Percentiles rank a stretch among this genome's conserved stretches.
Conservation (phyloP, 306 rosid genomes). For the Ochetophila trinervis region DNA sequence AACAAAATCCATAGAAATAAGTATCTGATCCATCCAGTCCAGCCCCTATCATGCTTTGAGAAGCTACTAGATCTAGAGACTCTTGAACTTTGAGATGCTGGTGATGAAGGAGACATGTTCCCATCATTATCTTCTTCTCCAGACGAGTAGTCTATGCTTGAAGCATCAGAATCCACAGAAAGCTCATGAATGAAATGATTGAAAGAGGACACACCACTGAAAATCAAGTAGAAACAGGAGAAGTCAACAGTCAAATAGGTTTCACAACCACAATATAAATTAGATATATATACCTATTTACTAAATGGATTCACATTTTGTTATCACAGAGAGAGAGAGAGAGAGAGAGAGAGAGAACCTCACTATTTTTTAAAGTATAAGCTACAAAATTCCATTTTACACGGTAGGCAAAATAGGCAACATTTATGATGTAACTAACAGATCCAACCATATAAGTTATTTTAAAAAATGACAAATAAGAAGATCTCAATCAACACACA, state of each 20-base stretch:
- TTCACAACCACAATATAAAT: too few relatives aligned
- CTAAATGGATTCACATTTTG: background rate
- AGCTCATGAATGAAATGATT: conserved; percentile 79
- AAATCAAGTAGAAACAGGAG: conserved; percentile 22
- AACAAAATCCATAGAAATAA: conserved; percentile 55
- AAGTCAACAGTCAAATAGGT: conserved; percentile 3
- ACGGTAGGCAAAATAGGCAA: too few relatives aligned
- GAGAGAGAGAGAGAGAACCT: too few relatives aligned
- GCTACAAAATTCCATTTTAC: too few relatives aligned
- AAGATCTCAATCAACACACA: background rate
- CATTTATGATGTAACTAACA: too few relatives aligned
- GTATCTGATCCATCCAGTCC: conserved; percentile 46
- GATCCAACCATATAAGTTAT: too few relatives aligned
- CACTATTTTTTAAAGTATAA: too few relatives aligned
- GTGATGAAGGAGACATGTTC: conserved; percentile 48
- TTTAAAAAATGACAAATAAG: too few relatives aligned
- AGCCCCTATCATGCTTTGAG: conserved; percentile 31
- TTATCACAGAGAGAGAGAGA: too few relatives aligned
- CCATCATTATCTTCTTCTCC: conserved; percentile 62
- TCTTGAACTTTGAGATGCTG: conserved; percentile 64
- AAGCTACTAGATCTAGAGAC: conserved; percentile 42
- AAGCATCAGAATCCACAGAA: conserved; percentile 80
- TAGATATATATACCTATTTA: background rate
- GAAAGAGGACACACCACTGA: conserved; percentile 91
- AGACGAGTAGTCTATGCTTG: conserved; percentile 57